Base-by-base conservation (phyloP, 257 asterid genomes). In the Solanum virginianum region DNA sequence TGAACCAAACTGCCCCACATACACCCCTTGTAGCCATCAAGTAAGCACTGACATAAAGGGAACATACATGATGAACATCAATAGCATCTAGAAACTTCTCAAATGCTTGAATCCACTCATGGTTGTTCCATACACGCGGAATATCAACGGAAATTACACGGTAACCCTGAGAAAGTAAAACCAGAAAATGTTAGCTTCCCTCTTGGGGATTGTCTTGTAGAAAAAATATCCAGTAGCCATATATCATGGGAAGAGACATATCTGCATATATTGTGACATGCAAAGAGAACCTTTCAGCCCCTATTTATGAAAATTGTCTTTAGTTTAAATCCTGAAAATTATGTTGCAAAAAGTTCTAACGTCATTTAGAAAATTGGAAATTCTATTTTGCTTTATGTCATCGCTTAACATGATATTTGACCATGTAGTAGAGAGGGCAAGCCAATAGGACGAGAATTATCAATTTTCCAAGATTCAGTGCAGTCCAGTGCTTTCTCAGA, bases 11-110 rank as follows among this genome's bases (percentile, higher is more conserved):
- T 16, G 8, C 68, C 36, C 68, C 68, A 60, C 22, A 32, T 62
- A 62, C 69, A 22, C 69, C 69, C 4, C 36, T 62, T 62, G 69
- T 24, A 63, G 41, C 60, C 81, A 51, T 51, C 56, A 77, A 26
- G 10, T 15, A 77, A 77, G 65, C 62, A 49, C 82, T 51, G 45
- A 77, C 22, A 60, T 86, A 41, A 85, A 26, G 66, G 83, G 80
- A 87, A 87, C 99, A 92, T 92, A 96, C 99, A 87, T 93, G 99
- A 89, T 94, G 98, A 88, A 97, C 98, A 85, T 97, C 97, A 87
- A 97, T 92, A 86, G 91, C 94, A 92, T 97, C 99, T 89, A 97
- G 91, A 89, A 97, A 97, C 93, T 94, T 97, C 92, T 97, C 99
- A 89, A 97, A 97, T 69, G 98, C 97, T 85, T 92, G 97, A 89